Conservation (phyloP, 1,139 yeast species). For the Debaryomyces sp. region DNA sequence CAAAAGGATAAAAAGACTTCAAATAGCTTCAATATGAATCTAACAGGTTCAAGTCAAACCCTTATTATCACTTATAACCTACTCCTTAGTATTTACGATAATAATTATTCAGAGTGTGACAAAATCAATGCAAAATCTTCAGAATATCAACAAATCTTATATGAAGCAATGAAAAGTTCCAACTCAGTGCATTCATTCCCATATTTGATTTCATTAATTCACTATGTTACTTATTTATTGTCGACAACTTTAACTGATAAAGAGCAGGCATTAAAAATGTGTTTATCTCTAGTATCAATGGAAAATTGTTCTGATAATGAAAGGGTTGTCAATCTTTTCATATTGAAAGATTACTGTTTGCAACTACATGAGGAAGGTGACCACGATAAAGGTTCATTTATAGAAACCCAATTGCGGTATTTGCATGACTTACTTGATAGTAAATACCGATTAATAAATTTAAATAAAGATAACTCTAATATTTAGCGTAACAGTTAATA, state of each 20-base stretch:
- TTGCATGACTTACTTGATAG: constrained; percentile 16
- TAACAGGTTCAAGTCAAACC: constrained; percentile 20
- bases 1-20: constrained; percentile 14
- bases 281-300: constrained; percentile 16
- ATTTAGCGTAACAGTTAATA: background rate
- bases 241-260: constrained; percentile 19
- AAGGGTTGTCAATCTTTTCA: constrained; percentile 22
- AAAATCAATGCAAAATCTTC: background rate
- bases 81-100: constrained; percentile 7
- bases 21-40: constrained; percentile 23
- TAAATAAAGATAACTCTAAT: background rate
- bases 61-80: constrained; percentile 16
- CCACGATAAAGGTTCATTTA: constrained; percentile 25
- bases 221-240: constrained; percentile 19
- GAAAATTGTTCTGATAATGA: constrained; percentile 22
- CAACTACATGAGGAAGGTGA: constrained; percentile 24
- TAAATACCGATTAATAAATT: constrained; percentile 14
- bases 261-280: constrained; percentile 18
- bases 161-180: background rate
- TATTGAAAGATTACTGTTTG: constrained; percentile 21
- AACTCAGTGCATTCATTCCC: constrained; percentile 13
- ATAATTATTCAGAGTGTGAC: background rate
- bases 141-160: background rate
- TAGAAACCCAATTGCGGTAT: constrained; percentile 25
- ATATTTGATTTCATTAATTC: constrained; percentile 19